A percentile compares a stretch with the other conserved stretches of the same genome.
Evolutionary conservation across 2,329 filamentous ascomycete species (phyloP).

Genomic region (Botrytis fragariae): DNA sequence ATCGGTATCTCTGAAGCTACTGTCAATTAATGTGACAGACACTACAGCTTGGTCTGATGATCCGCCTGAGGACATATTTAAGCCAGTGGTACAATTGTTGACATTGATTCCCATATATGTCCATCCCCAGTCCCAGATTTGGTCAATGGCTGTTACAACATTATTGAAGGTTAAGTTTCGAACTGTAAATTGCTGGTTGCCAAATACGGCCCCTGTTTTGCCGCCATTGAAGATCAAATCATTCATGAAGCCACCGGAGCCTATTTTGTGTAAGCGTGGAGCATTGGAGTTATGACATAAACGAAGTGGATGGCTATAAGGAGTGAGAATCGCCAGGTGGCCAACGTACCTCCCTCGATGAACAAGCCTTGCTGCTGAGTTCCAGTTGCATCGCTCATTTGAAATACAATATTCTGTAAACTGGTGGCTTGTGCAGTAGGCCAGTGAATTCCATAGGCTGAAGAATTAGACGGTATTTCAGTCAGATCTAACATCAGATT

Average conservation of each 20-base stretch:
- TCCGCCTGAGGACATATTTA: slow-evolving; percentile 49
- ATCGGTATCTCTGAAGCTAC: slow-evolving; percentile 47
- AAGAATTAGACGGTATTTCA: slow-evolving; percentile 28
- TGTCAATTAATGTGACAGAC: slow-evolving; percentile 57
- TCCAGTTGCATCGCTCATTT: slow-evolving; percentile 48
- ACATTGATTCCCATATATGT: slow-evolving; percentile 51
- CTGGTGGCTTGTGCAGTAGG: slow-evolving; percentile 55
- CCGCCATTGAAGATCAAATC: slow-evolving; percentile 62
- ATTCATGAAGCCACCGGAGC: slow-evolving; percentile 58
- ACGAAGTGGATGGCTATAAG: not conserved
- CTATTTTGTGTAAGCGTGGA: slow-evolving; percentile 32
- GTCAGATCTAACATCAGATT: slow-evolving; percentile 63
- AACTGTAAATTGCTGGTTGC: slow-evolving; percentile 64
- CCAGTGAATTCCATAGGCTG: slow-evolving; percentile 49
- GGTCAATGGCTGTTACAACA: slow-evolving; percentile 52
- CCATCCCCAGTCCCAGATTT: slow-evolving; percentile 61
- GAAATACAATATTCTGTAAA: slow-evolving; percentile 60
- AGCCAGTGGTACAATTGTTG: slow-evolving; percentile 50
- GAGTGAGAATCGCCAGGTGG: not conserved
- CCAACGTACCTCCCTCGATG: slow-evolving; percentile 49
- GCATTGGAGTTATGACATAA: not conserved
- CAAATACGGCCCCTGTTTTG: slow-evolving; percentile 56
- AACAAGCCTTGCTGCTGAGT: slow-evolving; percentile 57
- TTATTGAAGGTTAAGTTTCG: slow-evolving; percentile 49
- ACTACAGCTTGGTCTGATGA: slow-evolving; percentile 47